Evolutionary conservation across 148 eudicot genomes (phyloP), one percentile per base, ranked within the genome.

Genomic region (Rhododendron ferrugineum): DNA sequence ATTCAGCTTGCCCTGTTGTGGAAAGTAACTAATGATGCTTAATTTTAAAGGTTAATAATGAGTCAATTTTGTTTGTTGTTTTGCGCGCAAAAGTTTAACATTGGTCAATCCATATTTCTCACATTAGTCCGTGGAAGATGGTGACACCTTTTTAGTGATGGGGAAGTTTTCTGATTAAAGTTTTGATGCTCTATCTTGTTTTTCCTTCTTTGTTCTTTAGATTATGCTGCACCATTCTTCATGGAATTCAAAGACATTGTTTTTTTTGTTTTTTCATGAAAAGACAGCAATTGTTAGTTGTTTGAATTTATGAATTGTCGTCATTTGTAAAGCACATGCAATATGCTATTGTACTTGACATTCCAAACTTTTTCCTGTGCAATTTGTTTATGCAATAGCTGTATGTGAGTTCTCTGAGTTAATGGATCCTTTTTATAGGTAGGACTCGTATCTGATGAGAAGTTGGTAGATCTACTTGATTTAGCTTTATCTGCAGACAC

Each of bases 401-500:
- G 3, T 77, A 42, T 52, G n/a, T 20, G 49, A 68, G 5, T 32
- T 54, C 37, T 26, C 92, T 95, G 20, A 85, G 40, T 52, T 81
- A 40, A 73, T 72, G 40, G 28, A 30, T 83, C 47, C 79, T 54
- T 84, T 60, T 46, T 42, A 89, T 93, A 95, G 99, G 98, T 93
- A 85, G 99, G 99, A 82, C 92, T 95, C 52, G 90, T 97, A 52
- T 97, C 99, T 72, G 98, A 97, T 85, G 99, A 97, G 89, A 97
- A 97, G 84, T 87, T 97, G 89, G 95, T 97, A 72, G 98, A 97
- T 86, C 92, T 97, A 70, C 99, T 97, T 78, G 99, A 97, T 90
- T 90, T 94, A 83, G 99, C 99, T 83, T 91, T 97, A 86, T 97
- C 98, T 76, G 99, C 99, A 20, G 98, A 97, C 89, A 97, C 98